Percentiles rank a stretch among this genome's conserved stretches.
Conservation (phyloP, 1,284 basidiomycete species). For the Rhodotorula glutinis region DNA sequence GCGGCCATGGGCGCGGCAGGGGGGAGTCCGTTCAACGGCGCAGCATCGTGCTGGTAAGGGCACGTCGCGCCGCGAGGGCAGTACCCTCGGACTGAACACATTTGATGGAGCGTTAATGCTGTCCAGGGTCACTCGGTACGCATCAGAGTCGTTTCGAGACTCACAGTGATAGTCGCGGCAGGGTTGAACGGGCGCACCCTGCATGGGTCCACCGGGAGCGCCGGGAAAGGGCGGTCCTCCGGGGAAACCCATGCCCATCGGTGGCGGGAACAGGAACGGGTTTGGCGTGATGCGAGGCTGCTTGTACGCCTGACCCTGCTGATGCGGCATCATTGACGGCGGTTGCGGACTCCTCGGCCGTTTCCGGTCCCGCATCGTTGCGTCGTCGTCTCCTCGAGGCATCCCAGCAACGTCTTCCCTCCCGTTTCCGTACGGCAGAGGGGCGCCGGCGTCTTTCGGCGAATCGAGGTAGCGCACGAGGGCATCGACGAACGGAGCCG, state of each 20-base stretch:
- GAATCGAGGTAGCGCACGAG: conserved; percentile 60
- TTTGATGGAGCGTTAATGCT: background rate
- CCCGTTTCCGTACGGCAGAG: conserved; percentile 4
- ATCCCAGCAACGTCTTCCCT: background rate
- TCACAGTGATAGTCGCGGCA: conserved; percentile 87
- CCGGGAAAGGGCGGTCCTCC: background rate
- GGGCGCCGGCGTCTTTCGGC: conserved; percentile 4
- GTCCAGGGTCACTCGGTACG: no score
- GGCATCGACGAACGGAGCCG: conserved; percentile 71
- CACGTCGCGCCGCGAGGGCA: conserved; percentile 86
- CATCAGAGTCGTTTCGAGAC: conserved; percentile 50
- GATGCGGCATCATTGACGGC: background rate
- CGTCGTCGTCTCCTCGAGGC: background rate
- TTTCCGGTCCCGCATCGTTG: background rate
- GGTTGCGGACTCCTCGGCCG: background rate
- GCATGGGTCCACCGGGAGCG: background rate
- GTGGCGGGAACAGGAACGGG: background rate
- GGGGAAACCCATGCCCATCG: background rate
- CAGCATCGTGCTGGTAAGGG: conserved; percentile 79
- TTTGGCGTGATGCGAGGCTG: background rate
- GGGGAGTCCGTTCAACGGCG: conserved; percentile 43
- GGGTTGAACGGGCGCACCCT: background rate
- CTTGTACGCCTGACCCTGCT: background rate
- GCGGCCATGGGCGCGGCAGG: background rate
- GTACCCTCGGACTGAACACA: conserved; percentile 70